phyloP scores from a whole-genome alignment of 2,329 filamentous ascomycete species.

The Cercospora canescens region DNA sequence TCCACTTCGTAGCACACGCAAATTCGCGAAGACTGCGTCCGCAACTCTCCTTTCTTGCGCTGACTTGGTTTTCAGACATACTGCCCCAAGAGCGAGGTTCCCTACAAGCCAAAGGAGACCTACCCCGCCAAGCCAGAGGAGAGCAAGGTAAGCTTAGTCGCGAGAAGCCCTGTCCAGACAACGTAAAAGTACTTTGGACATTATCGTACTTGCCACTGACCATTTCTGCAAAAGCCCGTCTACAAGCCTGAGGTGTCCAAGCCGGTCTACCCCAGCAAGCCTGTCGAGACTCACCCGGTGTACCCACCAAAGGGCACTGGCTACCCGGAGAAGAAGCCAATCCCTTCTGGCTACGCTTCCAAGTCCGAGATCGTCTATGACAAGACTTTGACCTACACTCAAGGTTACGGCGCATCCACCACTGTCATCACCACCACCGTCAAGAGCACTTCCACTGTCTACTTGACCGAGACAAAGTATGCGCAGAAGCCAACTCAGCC shows the following conservation, averaged over 20 bases:
- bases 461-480: conserved; percentile 33
- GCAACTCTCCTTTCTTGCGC: too few species aligned
- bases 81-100: too few species aligned
- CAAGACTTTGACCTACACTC: conserved; percentile 38
- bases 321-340: conserved; percentile 20
- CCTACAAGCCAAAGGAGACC: not conserved
- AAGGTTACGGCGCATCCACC: conserved; percentile 35
- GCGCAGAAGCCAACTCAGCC: conserved; percentile 23
- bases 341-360: conserved; percentile 22
- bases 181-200: too few species aligned
- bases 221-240: not conserved
- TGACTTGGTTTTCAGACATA: too few species aligned
- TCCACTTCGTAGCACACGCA: too few species aligned
- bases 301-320: conserved; percentile 17
- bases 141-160: not conserved
- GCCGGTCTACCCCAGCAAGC: not conserved
- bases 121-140: not conserved
- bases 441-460: conserved; percentile 36
- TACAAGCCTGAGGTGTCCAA: not conserved
- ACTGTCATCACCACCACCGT: conserved; percentile 38
- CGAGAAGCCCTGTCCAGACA: too few species aligned
- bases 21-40: too few species aligned
- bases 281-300: too few species aligned
- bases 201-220: not conserved
- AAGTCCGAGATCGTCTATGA: conserved; percentile 31